Evolutionary conservation across 164 flowering plant species (phyloP), one percentile per base, ranked within the genome.

Genomic region (Liriodendron chinense): DNA sequence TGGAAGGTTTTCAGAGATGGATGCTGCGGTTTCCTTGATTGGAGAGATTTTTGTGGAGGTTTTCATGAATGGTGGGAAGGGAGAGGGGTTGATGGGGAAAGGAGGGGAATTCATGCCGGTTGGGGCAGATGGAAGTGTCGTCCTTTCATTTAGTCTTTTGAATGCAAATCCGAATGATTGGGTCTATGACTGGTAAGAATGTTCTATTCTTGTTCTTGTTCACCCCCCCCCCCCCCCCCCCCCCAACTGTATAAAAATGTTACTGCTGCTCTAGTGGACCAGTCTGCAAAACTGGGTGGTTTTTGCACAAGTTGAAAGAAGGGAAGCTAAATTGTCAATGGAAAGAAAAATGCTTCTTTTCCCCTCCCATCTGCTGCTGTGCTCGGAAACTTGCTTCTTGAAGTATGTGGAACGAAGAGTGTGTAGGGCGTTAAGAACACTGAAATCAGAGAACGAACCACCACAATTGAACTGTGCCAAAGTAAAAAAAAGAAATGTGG

Each of bases 21-120:
- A 70, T 1, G 85, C 70, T 4, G 85, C 82, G 59, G 87, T 82
- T 75, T 63, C 74, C 13, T 81, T 68, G 76, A 79, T 85, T 25
- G 87, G 92, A 0, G 89, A 87, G 80, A 80, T 85, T 23, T 94
- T 96, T 78, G 91, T 89, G 74, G 89, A 86, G 77, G 85, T 86
- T 69, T 94, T 96, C 81, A 84, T 84, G 74, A 94, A 91, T 76
- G 99, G 97, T 74, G 95, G 92, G 57, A 95, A 78, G 77, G 89
- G 87, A 43, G 91, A 87, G 48, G 90, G 92, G 7, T 69, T 79
- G 47, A 28, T 66, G 67, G 85, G 87, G 74, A 86, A 78, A 53
- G 90, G 65, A 10, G 79, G 85, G 48, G 98, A 90, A 84, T 92
- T 94, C 80, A 94, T 94, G 96, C 98, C 99, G 10, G 97, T 96